Evolutionary conservation across 805 yeast genomes (phyloP).

Genomic region (Wickerhamiella lipophila): DNA sequence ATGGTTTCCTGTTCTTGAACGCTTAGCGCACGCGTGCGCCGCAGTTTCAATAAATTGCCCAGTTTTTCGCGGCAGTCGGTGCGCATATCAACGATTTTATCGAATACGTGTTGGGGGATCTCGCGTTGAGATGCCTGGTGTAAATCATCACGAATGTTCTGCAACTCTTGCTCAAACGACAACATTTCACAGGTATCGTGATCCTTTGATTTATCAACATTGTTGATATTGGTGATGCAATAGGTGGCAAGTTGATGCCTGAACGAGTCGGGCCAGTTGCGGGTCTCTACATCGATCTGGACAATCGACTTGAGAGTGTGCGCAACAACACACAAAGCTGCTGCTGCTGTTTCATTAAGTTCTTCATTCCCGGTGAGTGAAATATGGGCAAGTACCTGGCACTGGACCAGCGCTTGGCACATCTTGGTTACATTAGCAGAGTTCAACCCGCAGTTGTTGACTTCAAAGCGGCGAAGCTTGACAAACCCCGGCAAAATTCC

Average conservation of each 20-base stretch:
- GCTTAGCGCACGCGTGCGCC: conserved; percentile 16
- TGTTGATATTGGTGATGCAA: conserved; percentile 59
- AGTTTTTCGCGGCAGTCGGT: conserved; percentile 16
- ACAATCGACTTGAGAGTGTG: conserved; percentile 51
- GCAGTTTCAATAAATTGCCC: conserved; percentile 17
- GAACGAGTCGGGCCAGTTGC: conserved; percentile 45
- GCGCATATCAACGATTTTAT: conserved; percentile 18
- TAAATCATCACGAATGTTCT: neutral
- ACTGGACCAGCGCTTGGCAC: conserved; percentile 57
- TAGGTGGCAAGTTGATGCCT: conserved; percentile 65
- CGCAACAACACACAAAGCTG: conserved; percentile 58
- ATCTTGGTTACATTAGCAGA: conserved; percentile 45
- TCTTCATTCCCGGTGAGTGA: conserved; percentile 51
- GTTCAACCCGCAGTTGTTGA: conserved; percentile 54
- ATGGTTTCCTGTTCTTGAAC: conserved; percentile 20
- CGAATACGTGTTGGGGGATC: conserved; percentile 11
- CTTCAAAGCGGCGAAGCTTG: conserved; percentile 49
- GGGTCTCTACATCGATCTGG: conserved; percentile 55
- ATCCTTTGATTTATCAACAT: conserved; percentile 27
- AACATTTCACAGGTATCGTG: conserved; percentile 15
- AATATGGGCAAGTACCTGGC: conserved; percentile 52
- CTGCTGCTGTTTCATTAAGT: conserved; percentile 47
- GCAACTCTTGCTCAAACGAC: conserved; percentile 12
- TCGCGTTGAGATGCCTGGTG: neutral
- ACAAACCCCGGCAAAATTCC: conserved; percentile 58